A percentile compares a stretch with the other conserved stretches of the same genome.
phyloP scores from a whole-genome alignment of 2,329 filamentous ascomycete species.

The Chaetomiaceae sp. region DNA sequence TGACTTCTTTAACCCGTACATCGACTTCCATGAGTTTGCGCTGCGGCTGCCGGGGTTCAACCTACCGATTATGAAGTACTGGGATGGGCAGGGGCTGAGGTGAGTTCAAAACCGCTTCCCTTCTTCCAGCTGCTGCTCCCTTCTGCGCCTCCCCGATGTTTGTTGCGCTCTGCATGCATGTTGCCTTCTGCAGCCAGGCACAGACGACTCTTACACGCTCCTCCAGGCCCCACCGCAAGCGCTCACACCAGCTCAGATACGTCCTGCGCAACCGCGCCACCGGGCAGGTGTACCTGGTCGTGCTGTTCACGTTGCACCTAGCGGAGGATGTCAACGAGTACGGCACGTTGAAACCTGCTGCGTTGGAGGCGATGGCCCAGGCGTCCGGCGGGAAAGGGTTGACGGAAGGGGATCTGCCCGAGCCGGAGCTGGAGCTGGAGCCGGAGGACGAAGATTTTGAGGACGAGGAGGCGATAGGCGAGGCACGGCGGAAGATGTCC shows the following conservation, averaged over 20 bases:
- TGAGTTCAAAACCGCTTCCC: constrained; percentile 34
- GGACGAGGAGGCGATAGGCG: constrained; percentile 33
- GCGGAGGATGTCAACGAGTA: constrained; percentile 59
- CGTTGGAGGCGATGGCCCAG: constrained; percentile 26
- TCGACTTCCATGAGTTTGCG: constrained; percentile 74
- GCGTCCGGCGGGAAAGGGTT: constrained; percentile 8
- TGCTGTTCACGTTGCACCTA: constrained; percentile 72
- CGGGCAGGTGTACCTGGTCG: constrained; percentile 68
- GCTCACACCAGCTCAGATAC: constrained; percentile 84
- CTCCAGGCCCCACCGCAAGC: constrained; percentile 40
- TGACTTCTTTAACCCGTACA: constrained; percentile 84
- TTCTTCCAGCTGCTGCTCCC: constrained; percentile 22
- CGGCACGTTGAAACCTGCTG: constrained; percentile 44
- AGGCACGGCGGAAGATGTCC: constrained; percentile 34
- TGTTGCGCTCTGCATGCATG: neutral
- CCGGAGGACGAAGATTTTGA: constrained; percentile 26
- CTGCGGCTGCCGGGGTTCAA: constrained; percentile 67
- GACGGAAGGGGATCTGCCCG: constrained; percentile 28
- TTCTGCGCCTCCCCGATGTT: constrained; percentile 7
- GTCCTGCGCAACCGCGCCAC: constrained; percentile 77
- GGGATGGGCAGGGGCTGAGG: constrained; percentile 73
- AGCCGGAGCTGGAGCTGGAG: constrained; percentile 8
- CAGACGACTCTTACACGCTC: constrained; percentile 13
- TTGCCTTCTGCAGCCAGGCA: neutral
- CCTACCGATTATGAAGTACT: constrained; percentile 68